phyloP scores from a whole-genome alignment of 768 basidiomycete species.

The Amanita molliuscula region DNA sequence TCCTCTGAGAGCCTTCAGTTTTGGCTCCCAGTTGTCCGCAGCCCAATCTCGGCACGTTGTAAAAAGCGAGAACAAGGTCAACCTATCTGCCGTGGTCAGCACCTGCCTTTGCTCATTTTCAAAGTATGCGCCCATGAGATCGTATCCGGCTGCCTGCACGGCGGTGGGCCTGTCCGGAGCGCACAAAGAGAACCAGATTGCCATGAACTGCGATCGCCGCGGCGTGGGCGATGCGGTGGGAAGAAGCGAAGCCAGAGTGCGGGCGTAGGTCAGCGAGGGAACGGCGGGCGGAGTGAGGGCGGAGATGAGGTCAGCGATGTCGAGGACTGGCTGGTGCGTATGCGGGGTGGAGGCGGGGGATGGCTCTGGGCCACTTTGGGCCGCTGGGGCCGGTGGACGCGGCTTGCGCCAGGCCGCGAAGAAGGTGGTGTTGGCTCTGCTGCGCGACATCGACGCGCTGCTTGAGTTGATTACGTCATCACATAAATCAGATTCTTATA shows the following conservation, averaged over 20 bases:
- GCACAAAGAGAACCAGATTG: constrained; percentile 55
- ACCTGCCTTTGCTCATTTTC: constrained; percentile 29
- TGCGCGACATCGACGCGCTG: neutral
- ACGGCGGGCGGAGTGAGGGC: constrained; percentile 46
- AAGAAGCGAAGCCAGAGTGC: constrained; percentile 43
- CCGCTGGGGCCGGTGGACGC: neutral
- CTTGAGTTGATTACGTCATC: neutral
- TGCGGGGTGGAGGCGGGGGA: neutral
- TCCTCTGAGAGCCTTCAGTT: constrained; percentile 56
- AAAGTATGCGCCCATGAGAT: constrained; percentile 62
- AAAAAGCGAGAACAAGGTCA: constrained; percentile 59
- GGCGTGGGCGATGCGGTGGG: constrained; percentile 46
- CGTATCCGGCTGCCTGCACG: constrained; percentile 60
- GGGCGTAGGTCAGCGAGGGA: constrained; percentile 57
- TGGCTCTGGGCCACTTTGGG: neutral
- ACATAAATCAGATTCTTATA: neutral
- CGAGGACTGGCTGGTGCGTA: constrained; percentile 12
- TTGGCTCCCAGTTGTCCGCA: constrained; percentile 60
- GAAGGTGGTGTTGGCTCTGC: neutral
- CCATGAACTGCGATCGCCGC: constrained; percentile 38
- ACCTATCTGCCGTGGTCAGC: constrained; percentile 44
- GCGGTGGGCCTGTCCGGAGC: constrained; percentile 37
- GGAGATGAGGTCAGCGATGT: constrained; percentile 30
- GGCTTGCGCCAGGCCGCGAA: neutral
- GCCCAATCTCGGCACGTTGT: constrained; percentile 20